These are phyloP conservation scores for Scheffersomyces spartinae DNA, from an alignment of 805 yeast species.

Conservation along the genomic window DNA sequence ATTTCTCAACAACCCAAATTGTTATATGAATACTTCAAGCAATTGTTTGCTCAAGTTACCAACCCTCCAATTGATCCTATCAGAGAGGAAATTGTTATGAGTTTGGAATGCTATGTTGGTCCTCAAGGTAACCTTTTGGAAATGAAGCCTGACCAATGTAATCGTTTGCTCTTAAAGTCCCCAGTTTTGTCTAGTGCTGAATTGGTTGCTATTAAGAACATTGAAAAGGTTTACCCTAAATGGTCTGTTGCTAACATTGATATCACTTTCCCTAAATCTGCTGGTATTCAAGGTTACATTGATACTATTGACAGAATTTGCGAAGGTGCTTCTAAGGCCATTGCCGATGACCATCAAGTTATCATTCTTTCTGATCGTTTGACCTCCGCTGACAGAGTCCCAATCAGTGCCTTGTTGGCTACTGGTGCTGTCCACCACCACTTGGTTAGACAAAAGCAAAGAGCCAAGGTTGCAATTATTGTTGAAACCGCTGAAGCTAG, in stretches of 20 bases:
- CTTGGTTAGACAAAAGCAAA: conserved; percentile 88
- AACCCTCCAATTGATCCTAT: conserved; percentile 99
- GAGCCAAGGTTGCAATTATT: conserved; percentile 86
- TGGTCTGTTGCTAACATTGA: conserved; percentile 82
- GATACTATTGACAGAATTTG: conserved; percentile 80
- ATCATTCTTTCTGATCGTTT: conserved; percentile 67
- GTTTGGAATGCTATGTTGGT: conserved; percentile 91
- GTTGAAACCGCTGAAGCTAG: conserved; percentile 95
- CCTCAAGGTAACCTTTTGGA: conserved; percentile 97
- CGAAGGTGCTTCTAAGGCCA: conserved; percentile 75
- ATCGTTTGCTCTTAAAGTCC: conserved; percentile 69
- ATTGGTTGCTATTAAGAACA: conserved; percentile 61
- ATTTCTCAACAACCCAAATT: conserved; percentile 85
- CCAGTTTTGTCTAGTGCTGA: conserved; percentile 73
- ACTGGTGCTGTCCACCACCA: conserved; percentile 96
- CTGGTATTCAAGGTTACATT: conserved; percentile 80
- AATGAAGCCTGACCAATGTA: conserved; percentile 86
- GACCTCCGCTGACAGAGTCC: conserved; percentile 49
- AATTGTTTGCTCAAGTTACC: conserved; percentile 95
- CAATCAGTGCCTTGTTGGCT: conserved; percentile 86
- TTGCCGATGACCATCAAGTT: conserved; percentile 62
- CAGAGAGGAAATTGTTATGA: conserved; percentile 94
- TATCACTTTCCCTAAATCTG: conserved; percentile 74
- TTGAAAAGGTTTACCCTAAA: conserved; percentile 65
- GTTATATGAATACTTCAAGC: conserved; percentile 88